Conservation (phyloP, 768 basidiomycete species). For the Terana coerulea region DNA sequence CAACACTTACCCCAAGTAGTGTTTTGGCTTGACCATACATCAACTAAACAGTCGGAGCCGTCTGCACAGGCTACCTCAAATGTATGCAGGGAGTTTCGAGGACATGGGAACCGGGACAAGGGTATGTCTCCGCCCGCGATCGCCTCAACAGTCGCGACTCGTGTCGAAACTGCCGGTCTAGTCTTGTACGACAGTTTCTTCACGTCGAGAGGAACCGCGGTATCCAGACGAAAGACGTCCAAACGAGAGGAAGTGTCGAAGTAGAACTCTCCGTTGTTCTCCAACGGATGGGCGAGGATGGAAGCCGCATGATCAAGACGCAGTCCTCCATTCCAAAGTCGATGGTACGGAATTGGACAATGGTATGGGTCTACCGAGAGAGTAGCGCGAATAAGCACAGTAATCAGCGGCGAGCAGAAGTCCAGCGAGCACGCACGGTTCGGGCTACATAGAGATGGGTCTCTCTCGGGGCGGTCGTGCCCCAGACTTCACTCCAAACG, state of each 20-base stretch:
- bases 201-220: no score
- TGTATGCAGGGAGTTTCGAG: not conserved
- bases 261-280: no score
- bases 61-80: not conserved
- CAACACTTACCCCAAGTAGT: not conserved
- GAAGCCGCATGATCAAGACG: no score
- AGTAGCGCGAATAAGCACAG: not conserved
- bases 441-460: not conserved
- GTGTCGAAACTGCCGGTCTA: no score
- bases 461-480: not conserved
- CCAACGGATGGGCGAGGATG: no score
- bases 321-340: no score
- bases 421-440: not conserved
- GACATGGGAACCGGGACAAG: not conserved
- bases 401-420: not conserved
- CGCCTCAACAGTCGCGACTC: no score
- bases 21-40: slow-evolving; percentile 6
- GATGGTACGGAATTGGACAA: no score
- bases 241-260: no score
- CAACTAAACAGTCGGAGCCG: slow-evolving; percentile 8
- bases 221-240: no score
- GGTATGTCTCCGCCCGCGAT: not conserved
- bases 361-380: no score
- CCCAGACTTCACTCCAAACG: not conserved
- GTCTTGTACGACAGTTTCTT: no score